Evolutionary conservation across 768 basidiomycete species (phyloP).

Genomic region (Auriscalpium microsporum): DNA sequence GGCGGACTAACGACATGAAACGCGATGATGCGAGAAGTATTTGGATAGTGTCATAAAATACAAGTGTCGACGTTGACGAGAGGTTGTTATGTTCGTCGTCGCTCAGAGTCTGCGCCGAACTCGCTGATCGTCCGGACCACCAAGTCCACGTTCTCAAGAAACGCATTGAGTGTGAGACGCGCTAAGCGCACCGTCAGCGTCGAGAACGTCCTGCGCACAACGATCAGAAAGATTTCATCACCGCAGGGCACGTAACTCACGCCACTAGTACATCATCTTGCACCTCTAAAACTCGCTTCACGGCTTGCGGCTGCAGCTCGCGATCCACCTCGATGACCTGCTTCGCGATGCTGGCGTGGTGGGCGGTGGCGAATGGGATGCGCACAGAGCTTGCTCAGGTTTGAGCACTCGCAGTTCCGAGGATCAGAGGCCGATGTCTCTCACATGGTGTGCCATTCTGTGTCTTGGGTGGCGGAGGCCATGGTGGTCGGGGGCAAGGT

Average conservation of each 20-base stretch:
- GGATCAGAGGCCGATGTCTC: conserved; percentile 7
- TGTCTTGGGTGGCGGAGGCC: conserved; percentile 11
- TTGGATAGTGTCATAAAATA: conserved; percentile 15
- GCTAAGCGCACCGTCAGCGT: conserved; percentile 82
- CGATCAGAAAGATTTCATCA: conserved; percentile 3
- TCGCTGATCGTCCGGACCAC: conserved; percentile 74
- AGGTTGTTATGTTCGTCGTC: conserved; percentile 8
- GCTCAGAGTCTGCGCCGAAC: conserved; percentile 62
- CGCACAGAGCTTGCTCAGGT: conserved; percentile 33
- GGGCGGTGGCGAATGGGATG: conserved; percentile 65
- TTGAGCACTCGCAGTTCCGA: neutral
- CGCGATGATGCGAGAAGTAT: conserved; percentile 11
- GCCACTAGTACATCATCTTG: conserved; percentile 64
- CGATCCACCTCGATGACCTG: conserved; percentile 80
- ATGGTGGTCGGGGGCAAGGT: conserved; percentile 13
- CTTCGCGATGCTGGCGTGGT: conserved; percentile 76
- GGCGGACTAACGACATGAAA: conserved; percentile 21
- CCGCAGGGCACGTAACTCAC: conserved; percentile 38
- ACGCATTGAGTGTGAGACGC: conserved; percentile 75
- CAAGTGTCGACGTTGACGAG: conserved; percentile 7
- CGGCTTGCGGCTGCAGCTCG: conserved; percentile 75
- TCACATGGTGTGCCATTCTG: conserved; percentile 51
- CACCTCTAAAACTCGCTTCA: conserved; percentile 61
- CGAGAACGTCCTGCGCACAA: conserved; percentile 47
- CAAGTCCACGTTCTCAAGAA: conserved; percentile 84